Conservation (phyloP, 169 alveolate genomes). For the Theileria parva region DNA sequence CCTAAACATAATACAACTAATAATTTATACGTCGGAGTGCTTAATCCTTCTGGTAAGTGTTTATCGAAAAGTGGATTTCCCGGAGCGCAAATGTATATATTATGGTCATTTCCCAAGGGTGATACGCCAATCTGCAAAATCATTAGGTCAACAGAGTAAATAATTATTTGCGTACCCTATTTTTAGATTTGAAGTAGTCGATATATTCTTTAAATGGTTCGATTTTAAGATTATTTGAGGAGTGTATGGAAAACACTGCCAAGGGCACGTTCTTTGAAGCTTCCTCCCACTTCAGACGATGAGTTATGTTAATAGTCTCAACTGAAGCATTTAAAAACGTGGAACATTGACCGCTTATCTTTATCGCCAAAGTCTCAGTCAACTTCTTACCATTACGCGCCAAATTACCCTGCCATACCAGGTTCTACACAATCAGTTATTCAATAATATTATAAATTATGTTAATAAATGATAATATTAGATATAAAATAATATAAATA, state of each 20-base stretch:
- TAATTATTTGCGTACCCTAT: constrained; percentile 17
- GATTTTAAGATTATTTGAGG: constrained; percentile 6
- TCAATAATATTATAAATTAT: not conserved
- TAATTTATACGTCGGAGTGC: constrained; percentile 28
- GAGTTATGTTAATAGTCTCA: constrained; percentile 56
- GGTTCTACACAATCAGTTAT: not conserved
- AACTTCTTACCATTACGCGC: constrained; percentile 59
- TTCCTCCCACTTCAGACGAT: constrained; percentile 62
- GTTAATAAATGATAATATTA: not conserved
- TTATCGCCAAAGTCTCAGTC: constrained; percentile 37
- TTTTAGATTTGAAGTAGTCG: constrained; percentile 50
- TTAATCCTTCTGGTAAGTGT: constrained; percentile 15
- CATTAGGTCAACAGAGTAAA: not conserved
- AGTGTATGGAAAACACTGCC: constrained; percentile 53
- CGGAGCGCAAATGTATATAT: constrained; percentile 62
- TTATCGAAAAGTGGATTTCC: constrained; percentile 46
- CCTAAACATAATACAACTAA: constrained; percentile 10
- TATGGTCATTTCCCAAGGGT: constrained; percentile 38
- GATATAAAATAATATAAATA: not conserved
- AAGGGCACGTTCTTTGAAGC: constrained; percentile 47
- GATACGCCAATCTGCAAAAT: constrained; percentile 58
- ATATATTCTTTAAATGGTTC: constrained; percentile 56
- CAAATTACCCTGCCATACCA: constrained; percentile 51
- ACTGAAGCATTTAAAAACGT: constrained; percentile 12
- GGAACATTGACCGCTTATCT: constrained; percentile 26